Percentiles rank a stretch among this genome's conserved stretches.
These are phyloP conservation scores for Ascodesmis nigricans DNA, from an alignment of 495 filamentous ascomycete species.

Conservation along the genomic window DNA sequence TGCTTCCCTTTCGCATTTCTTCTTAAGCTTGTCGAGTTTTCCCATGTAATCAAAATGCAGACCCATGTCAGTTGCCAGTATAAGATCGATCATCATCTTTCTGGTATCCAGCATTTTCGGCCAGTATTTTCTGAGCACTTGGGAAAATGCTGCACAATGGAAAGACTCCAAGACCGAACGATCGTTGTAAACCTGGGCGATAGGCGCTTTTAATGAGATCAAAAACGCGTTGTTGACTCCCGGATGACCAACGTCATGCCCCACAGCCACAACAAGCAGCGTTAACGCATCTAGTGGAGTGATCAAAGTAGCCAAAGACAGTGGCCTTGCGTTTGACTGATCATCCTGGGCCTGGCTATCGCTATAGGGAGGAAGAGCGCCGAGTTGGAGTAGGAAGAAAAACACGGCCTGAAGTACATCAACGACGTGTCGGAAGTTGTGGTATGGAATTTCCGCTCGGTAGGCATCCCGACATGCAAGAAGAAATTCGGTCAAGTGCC, in stretches of 20 bases:
- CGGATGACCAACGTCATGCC: constrained; percentile 92
- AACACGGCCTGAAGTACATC: constrained; percentile 92
- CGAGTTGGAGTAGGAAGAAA: constrained; percentile 68
- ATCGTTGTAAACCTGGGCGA: constrained; percentile 97
- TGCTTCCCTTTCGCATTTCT: constrained; percentile 42
- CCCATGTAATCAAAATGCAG: constrained; percentile 92
- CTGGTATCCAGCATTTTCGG: constrained; percentile 54
- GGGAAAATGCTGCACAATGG: constrained; percentile 90
- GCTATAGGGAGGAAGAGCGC: constrained; percentile 46
- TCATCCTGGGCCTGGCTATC: neutral
- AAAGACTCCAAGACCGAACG: constrained; percentile 92
- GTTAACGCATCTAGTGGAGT: constrained; percentile 71
- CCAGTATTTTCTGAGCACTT: constrained; percentile 88
- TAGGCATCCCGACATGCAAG: constrained; percentile 70
- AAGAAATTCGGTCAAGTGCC: constrained; percentile 54
- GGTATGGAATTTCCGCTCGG: constrained; percentile 90
- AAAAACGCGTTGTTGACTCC: constrained; percentile 97
- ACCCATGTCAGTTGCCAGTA: constrained; percentile 92
- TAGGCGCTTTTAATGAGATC: constrained; percentile 71
- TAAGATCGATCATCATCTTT: constrained; percentile 80
- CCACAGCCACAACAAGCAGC: constrained; percentile 79
- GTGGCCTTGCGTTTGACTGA: constrained; percentile 11
- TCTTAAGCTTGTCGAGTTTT: constrained; percentile 51
- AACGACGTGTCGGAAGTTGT: constrained; percentile 93
- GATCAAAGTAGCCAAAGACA: constrained; percentile 46